These are phyloP conservation scores for Aspergillus terreus DNA, from an alignment of 2,329 filamentous ascomycete species.

Conservation along the genomic window DNA sequence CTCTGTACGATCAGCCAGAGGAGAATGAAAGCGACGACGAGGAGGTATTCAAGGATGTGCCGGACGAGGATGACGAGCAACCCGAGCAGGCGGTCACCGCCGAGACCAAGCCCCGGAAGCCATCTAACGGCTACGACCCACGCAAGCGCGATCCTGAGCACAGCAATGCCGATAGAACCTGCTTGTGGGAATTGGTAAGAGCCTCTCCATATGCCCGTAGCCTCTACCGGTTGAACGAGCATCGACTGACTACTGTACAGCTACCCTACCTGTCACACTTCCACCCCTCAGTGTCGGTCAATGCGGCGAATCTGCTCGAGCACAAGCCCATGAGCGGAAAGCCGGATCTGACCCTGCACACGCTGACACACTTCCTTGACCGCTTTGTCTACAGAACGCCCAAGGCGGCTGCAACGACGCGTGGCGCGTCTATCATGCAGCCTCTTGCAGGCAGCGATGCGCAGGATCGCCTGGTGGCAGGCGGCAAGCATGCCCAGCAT, in stretches of 20 bases:
- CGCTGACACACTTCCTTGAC: conserved; percentile 91
- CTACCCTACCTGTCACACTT: conserved; percentile 75
- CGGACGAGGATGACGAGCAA: conserved; percentile 50
- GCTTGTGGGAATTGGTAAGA: conserved; percentile 83
- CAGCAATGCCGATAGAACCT: conserved; percentile 88
- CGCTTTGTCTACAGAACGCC: conserved; percentile 97
- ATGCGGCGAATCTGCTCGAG: conserved; percentile 68
- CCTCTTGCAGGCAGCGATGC: conserved; percentile 67
- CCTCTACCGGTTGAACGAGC: neutral
- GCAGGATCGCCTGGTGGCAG: conserved; percentile 58
- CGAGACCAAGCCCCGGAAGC: conserved; percentile 29
- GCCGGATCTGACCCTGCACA: conserved; percentile 85
- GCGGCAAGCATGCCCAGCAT: conserved; percentile 56
- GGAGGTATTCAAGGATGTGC: conserved; percentile 65
- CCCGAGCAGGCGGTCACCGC: too few relatives aligned
- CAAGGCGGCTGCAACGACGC: conserved; percentile 61
- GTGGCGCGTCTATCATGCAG: conserved; percentile 94
- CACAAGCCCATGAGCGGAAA: conserved; percentile 74
- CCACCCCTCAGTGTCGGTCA: conserved; percentile 87
- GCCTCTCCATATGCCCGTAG: neutral
- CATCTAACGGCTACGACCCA: conserved; percentile 64
- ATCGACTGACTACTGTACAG: conserved; percentile 24
- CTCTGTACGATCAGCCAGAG: conserved; percentile 77
- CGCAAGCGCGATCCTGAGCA: conserved; percentile 88
- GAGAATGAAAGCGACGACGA: conserved; percentile 67